Base-by-base conservation (phyloP, 2,329 filamentous ascomycete species). In the Onygenales sp. region DNA sequence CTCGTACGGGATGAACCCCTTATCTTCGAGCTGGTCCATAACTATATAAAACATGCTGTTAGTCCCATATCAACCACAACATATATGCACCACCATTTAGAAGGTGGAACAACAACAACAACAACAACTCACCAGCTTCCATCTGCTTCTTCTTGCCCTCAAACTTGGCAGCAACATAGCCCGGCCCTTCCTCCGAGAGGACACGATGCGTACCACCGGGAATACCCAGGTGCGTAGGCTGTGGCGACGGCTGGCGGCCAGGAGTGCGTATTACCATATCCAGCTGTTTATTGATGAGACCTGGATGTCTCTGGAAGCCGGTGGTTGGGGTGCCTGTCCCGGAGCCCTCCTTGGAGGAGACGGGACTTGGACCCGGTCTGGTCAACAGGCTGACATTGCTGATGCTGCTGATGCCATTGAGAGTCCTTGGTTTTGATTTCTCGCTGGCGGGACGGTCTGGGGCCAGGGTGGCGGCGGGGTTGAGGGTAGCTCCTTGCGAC, bases 101-200 rank as follows among this genome's bases (percentile, higher is more conserved):
- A 38, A 41, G 44, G 33, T 33, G 13, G 13, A 27, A 42, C 42
- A 42, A 54, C 32, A 49, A 43, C 27, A 52, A 44, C n/a, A 32
- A 43, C 32, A 27, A 58, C 58, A 39, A 58, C 81, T 70, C 69
- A 87, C 84, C 84, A 66, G 84, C 76, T 67, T 87, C 81, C 84
- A 95, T 95, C 78, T 98, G 93, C 68, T 89, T 84, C 59, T 84
- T 79, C 76, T 95, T 96, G 68, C 92, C 93, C 69, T 89, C 85
- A 67, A 98, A 98, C 58, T 90, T 89, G 46, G 92, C 90, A 27
- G 93, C 91, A 59, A 95, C 85, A 75, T 98, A 98, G 65, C 93
- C 93, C 39, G 94, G 86, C 33, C 91, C 93, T 61, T 89, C 86
- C 60, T 93, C 93, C 17, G 90, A 88, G 55, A 97, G 76, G 53